Evolutionary conservation across 78 protist genomes (phyloP).

Genomic region (Guillardia theta): DNA sequence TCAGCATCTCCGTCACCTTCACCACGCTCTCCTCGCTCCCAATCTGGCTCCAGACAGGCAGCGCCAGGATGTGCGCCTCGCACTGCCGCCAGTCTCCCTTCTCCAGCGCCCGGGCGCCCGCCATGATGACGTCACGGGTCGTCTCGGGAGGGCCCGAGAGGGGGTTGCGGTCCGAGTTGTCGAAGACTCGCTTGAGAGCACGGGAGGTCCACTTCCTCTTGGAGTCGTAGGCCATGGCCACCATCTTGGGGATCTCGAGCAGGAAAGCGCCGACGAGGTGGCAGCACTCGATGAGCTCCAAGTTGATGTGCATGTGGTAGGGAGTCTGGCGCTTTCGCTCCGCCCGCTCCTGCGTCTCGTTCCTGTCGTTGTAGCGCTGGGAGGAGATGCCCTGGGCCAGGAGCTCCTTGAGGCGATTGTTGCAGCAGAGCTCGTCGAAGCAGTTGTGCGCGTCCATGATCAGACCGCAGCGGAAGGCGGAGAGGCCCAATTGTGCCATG

Average conservation of each 20-base stretch:
- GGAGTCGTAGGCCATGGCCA: neutral
- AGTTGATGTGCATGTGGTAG: conserved; percentile 94
- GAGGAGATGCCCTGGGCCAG: conserved; percentile 61
- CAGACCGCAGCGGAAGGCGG: conserved; percentile 89
- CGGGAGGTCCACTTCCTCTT: conserved; percentile 54
- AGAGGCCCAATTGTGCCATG: conserved; percentile 91
- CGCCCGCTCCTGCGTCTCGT: conserved; percentile 65
- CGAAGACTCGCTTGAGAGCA: conserved; percentile 20
- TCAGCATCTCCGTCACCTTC: conserved; percentile 51
- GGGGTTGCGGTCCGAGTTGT: conserved; percentile 22
- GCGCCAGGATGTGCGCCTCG: conserved; percentile 47
- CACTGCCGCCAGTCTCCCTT: conserved; percentile 80
- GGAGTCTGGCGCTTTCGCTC: conserved; percentile 83
- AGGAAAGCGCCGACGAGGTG: conserved; percentile 81
- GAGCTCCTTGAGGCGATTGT: conserved; percentile 17
- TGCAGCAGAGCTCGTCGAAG: conserved; percentile 66
- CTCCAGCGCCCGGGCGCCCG: conserved; percentile 71
- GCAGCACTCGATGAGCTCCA: conserved; percentile 88
- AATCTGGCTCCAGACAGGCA: conserved; percentile 73
- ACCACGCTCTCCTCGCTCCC: conserved; percentile 43
- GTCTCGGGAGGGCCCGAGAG: conserved; percentile 88
- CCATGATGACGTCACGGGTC: conserved; percentile 77
- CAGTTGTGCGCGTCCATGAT: conserved; percentile 81
- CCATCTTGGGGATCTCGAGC: conserved; percentile 81
- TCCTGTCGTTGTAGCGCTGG: conserved; percentile 48